Conservation (phyloP, 169 alveolate species). For the Sarcocystis neurona region DNA sequence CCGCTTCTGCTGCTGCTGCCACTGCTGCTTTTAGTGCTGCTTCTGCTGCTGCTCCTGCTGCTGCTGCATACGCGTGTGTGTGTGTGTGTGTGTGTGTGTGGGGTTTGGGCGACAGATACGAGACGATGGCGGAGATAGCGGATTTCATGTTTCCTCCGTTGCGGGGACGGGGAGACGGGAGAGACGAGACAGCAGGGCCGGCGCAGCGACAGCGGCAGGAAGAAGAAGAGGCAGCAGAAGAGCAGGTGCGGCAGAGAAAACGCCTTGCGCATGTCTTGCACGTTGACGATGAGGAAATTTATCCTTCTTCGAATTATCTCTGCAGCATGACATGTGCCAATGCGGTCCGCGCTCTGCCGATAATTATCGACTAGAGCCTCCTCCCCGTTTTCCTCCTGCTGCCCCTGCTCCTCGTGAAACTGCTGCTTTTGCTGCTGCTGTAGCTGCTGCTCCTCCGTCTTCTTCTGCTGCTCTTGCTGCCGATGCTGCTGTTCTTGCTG, state of each 20-base stretch:
- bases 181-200: conserved; percentile 25
- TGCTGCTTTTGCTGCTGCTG: no score
- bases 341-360: conserved; percentile 1
- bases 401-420: no score
- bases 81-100: neutral
- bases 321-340: neutral
- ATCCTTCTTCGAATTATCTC: neutral
- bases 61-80: neutral
- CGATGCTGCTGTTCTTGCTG: no score
- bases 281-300: conserved; percentile 39
- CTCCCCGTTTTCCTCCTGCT: neutral
- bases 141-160: conserved; percentile 67
- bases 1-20: neutral
- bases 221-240: conserved; percentile 51
- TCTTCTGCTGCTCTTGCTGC: no score
- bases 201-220: conserved; percentile 44
- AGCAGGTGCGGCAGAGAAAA: conserved; percentile 53
- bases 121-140: conserved; percentile 63
- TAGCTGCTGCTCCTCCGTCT: no score
- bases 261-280: conserved; percentile 44
- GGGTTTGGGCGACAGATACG: conserved; percentile 38
- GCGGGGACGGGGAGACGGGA: neutral
- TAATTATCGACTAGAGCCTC: neutral
- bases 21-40: neutral
- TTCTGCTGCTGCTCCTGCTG: neutral